phyloP scores from a whole-genome alignment of 2,329 filamentous ascomycete genomes.

The Elsinoe ampelina region DNA sequence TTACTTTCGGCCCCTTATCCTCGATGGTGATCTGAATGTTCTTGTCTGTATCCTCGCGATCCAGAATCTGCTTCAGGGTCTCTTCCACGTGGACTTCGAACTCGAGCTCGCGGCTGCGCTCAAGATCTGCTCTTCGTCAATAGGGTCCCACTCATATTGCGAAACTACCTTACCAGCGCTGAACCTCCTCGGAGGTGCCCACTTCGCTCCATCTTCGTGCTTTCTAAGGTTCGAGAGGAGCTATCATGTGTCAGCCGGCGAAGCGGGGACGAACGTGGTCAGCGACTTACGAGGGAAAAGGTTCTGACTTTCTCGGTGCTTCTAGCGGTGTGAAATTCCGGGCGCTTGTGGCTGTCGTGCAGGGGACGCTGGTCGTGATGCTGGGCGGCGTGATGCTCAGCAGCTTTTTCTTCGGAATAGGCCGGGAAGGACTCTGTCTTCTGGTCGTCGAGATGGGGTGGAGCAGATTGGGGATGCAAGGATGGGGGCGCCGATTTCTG shows the following conservation, averaged over 20 bases:
- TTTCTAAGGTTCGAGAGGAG: constrained; percentile 12
- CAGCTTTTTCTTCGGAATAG: constrained; percentile 1
- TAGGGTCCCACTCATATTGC: not conserved
- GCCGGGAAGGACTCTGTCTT: not conserved
- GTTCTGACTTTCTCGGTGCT: constrained; percentile 11
- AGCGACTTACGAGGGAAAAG: constrained; percentile 7
- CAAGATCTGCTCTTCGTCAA: not conserved
- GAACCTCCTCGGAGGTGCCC: constrained; percentile 10
- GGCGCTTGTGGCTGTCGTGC: not conserved
- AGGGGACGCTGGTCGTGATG: not conserved
- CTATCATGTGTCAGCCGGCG: not conserved
- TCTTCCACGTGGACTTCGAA: constrained; percentile 61
- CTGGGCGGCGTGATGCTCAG: constrained; percentile 1
- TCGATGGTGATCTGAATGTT: constrained; percentile 98
- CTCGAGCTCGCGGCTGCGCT: not conserved
- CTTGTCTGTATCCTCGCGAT: constrained; percentile 82
- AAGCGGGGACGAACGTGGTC: not conserved
- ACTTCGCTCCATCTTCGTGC: constrained; percentile 11
- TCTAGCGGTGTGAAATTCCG: constrained; percentile 5
- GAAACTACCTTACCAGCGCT: not conserved
- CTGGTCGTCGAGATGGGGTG: not conserved
- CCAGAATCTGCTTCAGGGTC: constrained; percentile 68
- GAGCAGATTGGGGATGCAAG: not conserved
- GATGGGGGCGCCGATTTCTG: constrained; percentile 11
- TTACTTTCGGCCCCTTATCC: constrained; percentile 81